Percentiles rank a stretch among this genome's conserved stretches.
Evolutionary conservation across 768 basidiomycete genomes (phyloP).

Genomic region (Suillus weaverae): DNA sequence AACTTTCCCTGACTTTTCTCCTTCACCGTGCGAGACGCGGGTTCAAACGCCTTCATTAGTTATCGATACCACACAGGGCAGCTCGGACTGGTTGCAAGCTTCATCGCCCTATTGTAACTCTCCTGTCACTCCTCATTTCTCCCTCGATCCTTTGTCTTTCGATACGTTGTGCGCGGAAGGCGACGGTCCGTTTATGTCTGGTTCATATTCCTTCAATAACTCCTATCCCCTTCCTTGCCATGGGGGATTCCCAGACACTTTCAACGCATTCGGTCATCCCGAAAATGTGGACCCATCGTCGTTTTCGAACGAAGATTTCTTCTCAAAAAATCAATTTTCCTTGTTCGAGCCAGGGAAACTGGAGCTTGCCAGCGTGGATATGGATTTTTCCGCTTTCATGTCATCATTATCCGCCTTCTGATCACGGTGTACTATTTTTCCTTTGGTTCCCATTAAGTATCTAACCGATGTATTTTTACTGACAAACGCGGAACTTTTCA

Average conservation of each 20-base stretch:
- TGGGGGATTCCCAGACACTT: conserved; percentile 21
- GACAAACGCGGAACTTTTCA: conserved; percentile 16
- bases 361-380: conserved; percentile 19
- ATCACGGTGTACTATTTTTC: conserved; percentile 14
- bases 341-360: conserved; percentile 26
- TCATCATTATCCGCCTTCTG: conserved; percentile 32
- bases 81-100: conserved; percentile 40
- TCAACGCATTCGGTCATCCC: conserved; percentile 21
- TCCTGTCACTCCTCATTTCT: conserved; percentile 42
- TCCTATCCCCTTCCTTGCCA: conserved; percentile 15
- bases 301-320: conserved; percentile 25
- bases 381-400: conserved; percentile 33
- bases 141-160: conserved; percentile 30
- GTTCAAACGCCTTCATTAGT: conserved; percentile 36
- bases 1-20: conserved; percentile 23
- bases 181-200: conserved; percentile 21
- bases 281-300: conserved; percentile 9
- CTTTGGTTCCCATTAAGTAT: conserved; percentile 12
- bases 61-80: conserved; percentile 39
- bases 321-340: conserved; percentile 25
- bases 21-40: conserved; percentile 17
- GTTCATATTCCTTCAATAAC: conserved; percentile 20
- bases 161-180: conserved; percentile 22
- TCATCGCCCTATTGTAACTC: conserved; percentile 47
- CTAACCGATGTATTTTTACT: conserved; percentile 30